Base-by-base conservation (phyloP, 2,329 filamentous ascomycete species). In the Neofusicoccum cordaticola region DNA sequence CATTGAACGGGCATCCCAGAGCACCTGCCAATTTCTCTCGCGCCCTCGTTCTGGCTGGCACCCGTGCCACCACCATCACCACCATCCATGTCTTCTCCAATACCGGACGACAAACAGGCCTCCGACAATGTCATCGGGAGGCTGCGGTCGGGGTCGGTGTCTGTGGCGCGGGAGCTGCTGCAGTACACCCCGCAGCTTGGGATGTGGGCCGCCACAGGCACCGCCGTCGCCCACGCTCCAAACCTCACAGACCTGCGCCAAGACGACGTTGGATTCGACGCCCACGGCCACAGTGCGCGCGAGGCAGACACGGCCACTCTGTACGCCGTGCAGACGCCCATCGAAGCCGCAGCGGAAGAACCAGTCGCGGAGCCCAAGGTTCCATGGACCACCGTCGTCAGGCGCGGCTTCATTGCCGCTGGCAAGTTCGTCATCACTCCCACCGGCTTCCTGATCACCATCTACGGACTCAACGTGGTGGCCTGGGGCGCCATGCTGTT, bases 401-500 rank as follows among this genome's bases (percentile, higher is more conserved):
- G n/a, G 42, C 37, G 52, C 4, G 52, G 52, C 2, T 37, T 56
- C 6, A 12, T 56, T 19, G 52, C 52, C 13, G 52, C 52, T 6
- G 52, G 37, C 52, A 56, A 31, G 11, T 56, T 56, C 37, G 37
- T 42, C 37, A 9, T 56, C 37, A 56, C 52, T 3, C 60, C 60
- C 1, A 50, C 48, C 22, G 60, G 60, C 2, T 52, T 62, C 60
- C 11, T 41, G 17, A 44, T 62, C 27, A 52, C 60, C 19, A 27
- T 62, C n/a, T 62, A 62, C 60, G 87, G 89, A 11, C 83, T 95
- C 64, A 93, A 94, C 68, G 85, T 96, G n/a, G 86, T 96, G 8
- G 93, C 90, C 0, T 96, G 92, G 92, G 92, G 92, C 57, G 92
- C 90, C 64, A 96, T 96, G 92, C 83, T 96, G 35, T 96, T 96